Conservation (phyloP, 768 basidiomycete genomes). For the Russula foetens region DNA sequence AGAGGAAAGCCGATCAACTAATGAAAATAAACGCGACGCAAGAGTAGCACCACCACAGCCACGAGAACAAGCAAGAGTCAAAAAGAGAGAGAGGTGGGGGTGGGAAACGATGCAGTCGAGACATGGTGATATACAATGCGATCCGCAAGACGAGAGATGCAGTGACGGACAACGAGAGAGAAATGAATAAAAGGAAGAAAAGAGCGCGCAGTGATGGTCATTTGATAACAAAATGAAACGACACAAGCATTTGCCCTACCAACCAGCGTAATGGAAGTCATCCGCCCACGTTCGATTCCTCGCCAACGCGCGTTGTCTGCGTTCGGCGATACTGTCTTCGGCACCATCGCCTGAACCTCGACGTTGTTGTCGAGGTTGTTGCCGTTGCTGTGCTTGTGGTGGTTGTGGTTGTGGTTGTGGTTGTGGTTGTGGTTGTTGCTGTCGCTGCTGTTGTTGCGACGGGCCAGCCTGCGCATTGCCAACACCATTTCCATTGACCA, state of each 20-base stretch:
- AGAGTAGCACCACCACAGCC: not conserved
- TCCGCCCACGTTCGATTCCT: slow-evolving; percentile 63
- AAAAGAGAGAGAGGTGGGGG: not conserved
- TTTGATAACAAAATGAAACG: not conserved
- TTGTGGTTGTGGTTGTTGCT: not conserved
- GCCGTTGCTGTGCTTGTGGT: not conserved
- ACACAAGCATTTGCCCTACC: slow-evolving; percentile 31
- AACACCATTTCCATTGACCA: slow-evolving; percentile 12
- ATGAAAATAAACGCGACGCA: not conserved
- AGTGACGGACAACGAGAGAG: not conserved
- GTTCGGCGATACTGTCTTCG: slow-evolving; percentile 6
- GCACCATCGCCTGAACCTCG: slow-evolving; percentile 1
- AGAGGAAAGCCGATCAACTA: not conserved
- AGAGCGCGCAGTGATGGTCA: not conserved
- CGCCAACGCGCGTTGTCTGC: slow-evolving; percentile 35
- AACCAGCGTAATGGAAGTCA: slow-evolving; percentile 58
- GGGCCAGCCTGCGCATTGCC: slow-evolving; percentile 2
- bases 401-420: not conserved
- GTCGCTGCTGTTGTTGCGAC: slow-evolving; percentile 34
- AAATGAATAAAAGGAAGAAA: not conserved
- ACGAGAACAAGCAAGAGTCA: not conserved
- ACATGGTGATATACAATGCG: slow-evolving; percentile 16
- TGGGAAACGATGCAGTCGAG: slow-evolving; percentile 8
- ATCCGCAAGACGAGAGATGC: slow-evolving; percentile 10
- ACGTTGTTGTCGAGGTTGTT: not conserved